Evolutionary conservation across 2,329 filamentous ascomycete species (phyloP).

Genomic region (Fusarium transvaalense): DNA sequence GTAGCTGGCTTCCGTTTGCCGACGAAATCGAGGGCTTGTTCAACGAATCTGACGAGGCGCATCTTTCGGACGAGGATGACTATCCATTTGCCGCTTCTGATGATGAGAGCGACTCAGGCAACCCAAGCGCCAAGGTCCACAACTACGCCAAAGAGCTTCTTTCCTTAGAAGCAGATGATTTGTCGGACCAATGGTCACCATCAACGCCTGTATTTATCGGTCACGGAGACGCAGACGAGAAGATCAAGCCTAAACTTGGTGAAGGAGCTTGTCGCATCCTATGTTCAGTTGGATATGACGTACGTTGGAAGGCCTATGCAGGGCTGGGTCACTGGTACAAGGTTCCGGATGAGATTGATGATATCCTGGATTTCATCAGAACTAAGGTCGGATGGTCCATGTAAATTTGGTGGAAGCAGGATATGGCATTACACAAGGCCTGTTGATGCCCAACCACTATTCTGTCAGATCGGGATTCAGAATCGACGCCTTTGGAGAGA

Average conservation of each 20-base stretch:
- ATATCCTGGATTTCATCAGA: conserved; percentile 55
- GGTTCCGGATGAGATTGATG: conserved; percentile 59
- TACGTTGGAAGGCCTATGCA: conserved; percentile 51
- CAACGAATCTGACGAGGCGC: conserved; percentile 6
- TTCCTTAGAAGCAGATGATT: conserved; percentile 25
- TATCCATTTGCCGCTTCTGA: conserved; percentile 43
- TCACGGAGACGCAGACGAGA: conserved; percentile 57
- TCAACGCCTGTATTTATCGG: conserved; percentile 59
- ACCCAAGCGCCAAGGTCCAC: conserved; percentile 43
- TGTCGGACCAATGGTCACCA: conserved; percentile 12
- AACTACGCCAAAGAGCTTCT: conserved; percentile 52
- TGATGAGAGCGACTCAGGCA: conserved; percentile 5
- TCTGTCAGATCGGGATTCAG: no score
- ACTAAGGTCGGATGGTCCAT: not conserved
- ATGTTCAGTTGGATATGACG: conserved; percentile 50
- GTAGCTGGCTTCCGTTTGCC: conserved; percentile 60
- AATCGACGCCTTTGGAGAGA: no score
- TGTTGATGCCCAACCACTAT: no score
- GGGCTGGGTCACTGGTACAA: conserved; percentile 63
- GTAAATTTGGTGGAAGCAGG: not conserved
- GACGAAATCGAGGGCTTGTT: conserved; percentile 51
- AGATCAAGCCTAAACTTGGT: conserved; percentile 53
- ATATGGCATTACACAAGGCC: not conserved
- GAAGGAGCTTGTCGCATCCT: conserved; percentile 49
- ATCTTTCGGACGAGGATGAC: conserved; percentile 22